Evolutionary conservation across 345 rosid species (phyloP).

Genomic region (Citrus mangshanensis): DNA sequence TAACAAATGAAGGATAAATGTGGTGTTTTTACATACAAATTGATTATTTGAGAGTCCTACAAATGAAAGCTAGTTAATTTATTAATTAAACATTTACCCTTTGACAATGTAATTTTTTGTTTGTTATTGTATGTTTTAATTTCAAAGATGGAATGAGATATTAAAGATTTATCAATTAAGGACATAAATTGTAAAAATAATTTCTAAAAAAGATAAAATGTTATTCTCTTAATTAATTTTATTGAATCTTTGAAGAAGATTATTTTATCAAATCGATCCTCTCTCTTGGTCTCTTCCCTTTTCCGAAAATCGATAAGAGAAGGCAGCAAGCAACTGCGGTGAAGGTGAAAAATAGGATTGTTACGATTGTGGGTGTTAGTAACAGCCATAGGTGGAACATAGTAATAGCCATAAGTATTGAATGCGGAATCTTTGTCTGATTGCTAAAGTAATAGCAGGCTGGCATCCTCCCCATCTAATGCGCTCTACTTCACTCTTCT

Average conservation of each 20-base stretch:
- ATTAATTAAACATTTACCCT: no score
- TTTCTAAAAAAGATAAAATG: no score
- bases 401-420: not conserved
- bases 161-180: no score
- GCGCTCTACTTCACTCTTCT: not conserved
- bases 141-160: no score
- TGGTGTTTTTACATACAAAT: no score
- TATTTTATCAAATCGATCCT: not conserved
- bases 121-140: no score
- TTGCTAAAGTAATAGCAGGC: constrained; percentile 10
- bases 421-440: constrained; percentile 43
- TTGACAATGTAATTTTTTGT: no score
- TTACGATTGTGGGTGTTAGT: not conserved
- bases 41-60: no score
- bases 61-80: no score
- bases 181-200: no score
- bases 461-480: not conserved
- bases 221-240: no score
- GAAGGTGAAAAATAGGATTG: not conserved
- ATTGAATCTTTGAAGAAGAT: not conserved
- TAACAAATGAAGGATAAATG: no score
- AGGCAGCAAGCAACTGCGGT: not conserved
- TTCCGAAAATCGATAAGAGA: not conserved
- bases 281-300: not conserved
- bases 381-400: not conserved